These are phyloP conservation scores for Syzygium aromaticum DNA, from an alignment of 345 rosid species.

Conservation along the genomic window DNA sequence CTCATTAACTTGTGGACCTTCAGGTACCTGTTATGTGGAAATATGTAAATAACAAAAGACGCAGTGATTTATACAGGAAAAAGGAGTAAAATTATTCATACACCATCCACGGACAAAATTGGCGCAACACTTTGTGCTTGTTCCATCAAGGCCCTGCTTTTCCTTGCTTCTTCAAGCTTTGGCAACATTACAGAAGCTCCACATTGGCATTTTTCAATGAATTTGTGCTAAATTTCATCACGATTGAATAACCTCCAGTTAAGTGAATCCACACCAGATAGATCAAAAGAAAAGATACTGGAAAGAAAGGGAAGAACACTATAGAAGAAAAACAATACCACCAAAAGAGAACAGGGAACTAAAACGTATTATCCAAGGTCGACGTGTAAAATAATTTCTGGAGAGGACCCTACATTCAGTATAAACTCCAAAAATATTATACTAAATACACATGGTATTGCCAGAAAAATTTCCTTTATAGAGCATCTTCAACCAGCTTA, in stretches of 20 bases:
- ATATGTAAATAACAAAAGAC: conserved; percentile 2
- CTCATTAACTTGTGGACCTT: conserved; percentile 41
- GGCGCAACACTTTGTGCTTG: conserved; percentile 44
- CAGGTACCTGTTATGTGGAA: conserved; percentile 41
- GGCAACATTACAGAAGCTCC: conserved; percentile 91
- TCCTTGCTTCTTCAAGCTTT: conserved; percentile 86
- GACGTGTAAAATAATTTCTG: background rate
- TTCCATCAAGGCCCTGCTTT: conserved; percentile 60
- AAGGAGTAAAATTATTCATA: conserved; percentile 20
- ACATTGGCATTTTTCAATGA: conserved; percentile 78
- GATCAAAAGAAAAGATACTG: background rate
- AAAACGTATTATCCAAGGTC: background rate
- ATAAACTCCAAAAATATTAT: background rate
- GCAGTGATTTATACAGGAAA: background rate
- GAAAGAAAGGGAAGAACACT: background rate
- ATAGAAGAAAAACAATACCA: background rate
- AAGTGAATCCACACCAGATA: background rate
- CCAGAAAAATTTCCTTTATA: background rate
- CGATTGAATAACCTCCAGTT: background rate
- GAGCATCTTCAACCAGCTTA: background rate
- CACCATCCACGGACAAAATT: conserved; percentile 28
- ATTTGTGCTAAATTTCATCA: conserved; percentile 67
- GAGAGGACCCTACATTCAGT: background rate
- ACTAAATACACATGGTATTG: background rate
- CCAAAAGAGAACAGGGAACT: background rate